Conservation (phyloP, 2,329 filamentous ascomycete species). For the Phaeosphaeriaceae sp. region DNA sequence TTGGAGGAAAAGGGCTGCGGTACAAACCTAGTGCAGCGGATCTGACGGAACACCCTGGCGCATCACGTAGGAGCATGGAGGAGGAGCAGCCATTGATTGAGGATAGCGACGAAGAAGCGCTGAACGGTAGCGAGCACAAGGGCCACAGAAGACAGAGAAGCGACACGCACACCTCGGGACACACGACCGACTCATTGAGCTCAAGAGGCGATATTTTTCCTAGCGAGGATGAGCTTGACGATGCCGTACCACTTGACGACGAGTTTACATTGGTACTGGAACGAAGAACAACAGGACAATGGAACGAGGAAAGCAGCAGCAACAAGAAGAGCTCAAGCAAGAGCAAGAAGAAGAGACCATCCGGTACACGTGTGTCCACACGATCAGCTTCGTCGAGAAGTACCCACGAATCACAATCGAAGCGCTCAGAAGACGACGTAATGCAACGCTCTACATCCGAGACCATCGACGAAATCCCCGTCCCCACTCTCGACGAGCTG, state of each 20-base stretch:
- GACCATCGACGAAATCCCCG: slow-evolving; percentile 31
- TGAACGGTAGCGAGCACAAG: slow-evolving; percentile 32
- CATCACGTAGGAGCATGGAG: slow-evolving; percentile 60
- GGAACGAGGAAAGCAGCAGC: slow-evolving; percentile 74
- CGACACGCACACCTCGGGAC: slow-evolving; percentile 78
- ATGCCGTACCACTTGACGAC: slow-evolving; percentile 90
- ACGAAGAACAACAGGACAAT: slow-evolving; percentile 66
- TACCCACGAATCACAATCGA: slow-evolving; percentile 38
- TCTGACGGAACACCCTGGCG: slow-evolving; percentile 82
- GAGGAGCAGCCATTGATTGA: slow-evolving; percentile 74
- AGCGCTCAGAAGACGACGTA: slow-evolving; percentile 21
- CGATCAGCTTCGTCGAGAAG: slow-evolving; percentile 55
- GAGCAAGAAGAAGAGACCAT: slow-evolving; percentile 52
- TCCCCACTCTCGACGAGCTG: slow-evolving; percentile 61
- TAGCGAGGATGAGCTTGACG: slow-evolving; percentile 84
- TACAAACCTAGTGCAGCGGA: slow-evolving; percentile 93
- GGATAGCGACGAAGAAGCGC: slow-evolving; percentile 58
- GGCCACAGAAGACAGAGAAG: slow-evolving; percentile 69
- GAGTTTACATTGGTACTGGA: slow-evolving; percentile 88
- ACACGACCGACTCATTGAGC: slow-evolving; percentile 84
- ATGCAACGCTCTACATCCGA: slow-evolving; percentile 32
- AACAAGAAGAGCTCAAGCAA: slow-evolving; percentile 63
- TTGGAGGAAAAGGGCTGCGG: slow-evolving; percentile 77
- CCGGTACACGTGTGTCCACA: slow-evolving; percentile 56
- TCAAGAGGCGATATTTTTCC: slow-evolving; percentile 90